Evolutionary conservation across 148 eudicot species (phyloP), one percentile per base, ranked within the genome.

Genomic region (Nepenthes gracilis): DNA sequence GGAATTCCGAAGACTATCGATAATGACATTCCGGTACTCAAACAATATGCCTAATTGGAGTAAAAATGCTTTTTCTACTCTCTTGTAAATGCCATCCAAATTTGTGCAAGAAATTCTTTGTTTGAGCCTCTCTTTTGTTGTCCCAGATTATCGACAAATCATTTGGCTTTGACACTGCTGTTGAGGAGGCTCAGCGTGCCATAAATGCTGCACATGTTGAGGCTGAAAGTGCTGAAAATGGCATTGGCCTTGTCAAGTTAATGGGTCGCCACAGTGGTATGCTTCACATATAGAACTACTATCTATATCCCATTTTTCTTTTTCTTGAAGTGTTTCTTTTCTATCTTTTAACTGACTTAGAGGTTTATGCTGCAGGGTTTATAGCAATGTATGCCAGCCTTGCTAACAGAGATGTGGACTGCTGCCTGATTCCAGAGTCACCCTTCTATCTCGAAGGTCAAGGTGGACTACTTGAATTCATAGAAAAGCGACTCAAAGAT

Each of bases 311-410:
- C 34, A 34, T 55, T 12, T 2, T 65, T 14, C 35, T 35, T 12
- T 45, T 13, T 55, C 32, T 5, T 32, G 2, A 53, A 6, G 53
- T 67, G 15, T 36, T 67, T 23, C 38, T 43, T 13, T 32, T 12
- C 58, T 10, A 8, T 4, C 32, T 36, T n/a, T 23, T 13, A 34
- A 57, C 53, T 55, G 34, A 32, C 1, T 23, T 61, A n/a, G 12
- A 4, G 36, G 7, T 66, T 23, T 56, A 45, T 65, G 38, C 12
- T 73, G 67, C 85, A 90, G 97, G 97, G 55, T 87, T 81, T 55
- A 91, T 91, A 63, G 97, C 97, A 7, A 91, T 91, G 95, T 74
- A 85, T 83, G 97, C 97, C 49, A 85, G 92, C 14, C 84, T 91
- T 60, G 97, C 92, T 3, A 91, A 82, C 74, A 78, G 97, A 61